These are phyloP conservation scores for Dactylella cylindrospora DNA, from an alignment of 2,329 filamentous ascomycete species.

Conservation along the genomic window DNA sequence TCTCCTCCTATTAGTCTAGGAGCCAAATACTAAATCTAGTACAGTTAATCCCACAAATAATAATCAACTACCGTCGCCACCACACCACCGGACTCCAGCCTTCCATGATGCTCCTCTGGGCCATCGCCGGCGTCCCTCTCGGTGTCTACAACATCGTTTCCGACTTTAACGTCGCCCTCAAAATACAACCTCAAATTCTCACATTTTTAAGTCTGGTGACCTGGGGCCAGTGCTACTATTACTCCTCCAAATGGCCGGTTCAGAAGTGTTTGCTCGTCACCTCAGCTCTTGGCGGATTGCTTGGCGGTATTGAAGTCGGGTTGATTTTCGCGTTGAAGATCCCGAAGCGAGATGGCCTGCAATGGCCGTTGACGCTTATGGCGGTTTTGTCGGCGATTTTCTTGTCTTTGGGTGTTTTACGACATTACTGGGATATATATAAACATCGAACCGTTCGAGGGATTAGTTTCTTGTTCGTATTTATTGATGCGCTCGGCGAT, in stretches of 20 bases:
- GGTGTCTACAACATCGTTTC: constrained; percentile 58
- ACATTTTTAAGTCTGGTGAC: constrained; percentile 55
- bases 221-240: constrained; percentile 56
- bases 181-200: constrained; percentile 55
- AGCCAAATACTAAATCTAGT: too few species aligned
- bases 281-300: constrained; percentile 58
- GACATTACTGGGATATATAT: constrained; percentile 72
- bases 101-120: constrained; percentile 73
- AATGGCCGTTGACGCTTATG: constrained; percentile 69
- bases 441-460: constrained; percentile 66
- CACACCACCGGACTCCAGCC: constrained; percentile 66
- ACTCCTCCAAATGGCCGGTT: constrained; percentile 61
- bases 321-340: constrained; percentile 62
- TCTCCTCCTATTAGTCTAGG: too few species aligned
- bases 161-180: constrained; percentile 54
- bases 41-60: constrained; percentile 69
- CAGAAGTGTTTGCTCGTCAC: constrained; percentile 57
- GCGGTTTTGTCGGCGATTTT: constrained; percentile 65
- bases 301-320: constrained; percentile 63
- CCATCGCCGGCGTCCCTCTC: constrained; percentile 66
- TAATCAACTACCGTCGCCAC: constrained; percentile 67
- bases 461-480: constrained; percentile 72
- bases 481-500: constrained; percentile 69
- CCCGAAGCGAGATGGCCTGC: constrained; percentile 54
- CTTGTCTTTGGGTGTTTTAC: constrained; percentile 65